These are phyloP conservation scores for Macroventuria anomochaeta DNA, from an alignment of 2,329 filamentous ascomycete species.

Conservation along the genomic window DNA sequence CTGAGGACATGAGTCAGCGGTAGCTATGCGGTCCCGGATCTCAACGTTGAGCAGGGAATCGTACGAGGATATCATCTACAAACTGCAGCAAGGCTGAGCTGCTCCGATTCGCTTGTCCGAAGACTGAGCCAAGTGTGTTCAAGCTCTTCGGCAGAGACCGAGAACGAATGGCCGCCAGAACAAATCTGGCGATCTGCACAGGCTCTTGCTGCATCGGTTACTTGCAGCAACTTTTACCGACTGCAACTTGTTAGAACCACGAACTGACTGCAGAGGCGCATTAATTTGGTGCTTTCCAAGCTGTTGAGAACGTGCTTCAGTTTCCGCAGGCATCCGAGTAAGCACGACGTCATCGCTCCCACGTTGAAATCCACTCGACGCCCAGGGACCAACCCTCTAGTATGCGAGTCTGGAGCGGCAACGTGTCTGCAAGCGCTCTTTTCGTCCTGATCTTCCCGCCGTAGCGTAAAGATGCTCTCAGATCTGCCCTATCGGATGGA, in stretches of 20 bases:
- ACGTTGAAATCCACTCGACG: neutral
- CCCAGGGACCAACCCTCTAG: conserved; percentile 10
- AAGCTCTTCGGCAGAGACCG: conserved; percentile 2
- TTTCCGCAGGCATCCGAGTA: conserved; percentile 7
- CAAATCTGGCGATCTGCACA: conserved; percentile 12
- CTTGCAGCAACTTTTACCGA: neutral
- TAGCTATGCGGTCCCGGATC: too few relatives aligned
- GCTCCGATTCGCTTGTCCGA: neutral
- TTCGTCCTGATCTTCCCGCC: conserved; percentile 14
- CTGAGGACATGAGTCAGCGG: neutral
- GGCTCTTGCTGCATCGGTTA: conserved; percentile 1
- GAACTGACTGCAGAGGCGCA: neutral
- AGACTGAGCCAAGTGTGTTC: neutral
- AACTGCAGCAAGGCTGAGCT: neutral
- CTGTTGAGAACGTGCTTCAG: conserved; percentile 1
- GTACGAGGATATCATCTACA: neutral
- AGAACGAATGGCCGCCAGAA: neutral
- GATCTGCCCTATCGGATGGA: conserved; percentile 15
- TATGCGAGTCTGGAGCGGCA: conserved; percentile 11
- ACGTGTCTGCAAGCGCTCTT: conserved; percentile 11
- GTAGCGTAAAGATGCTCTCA: conserved; percentile 2
- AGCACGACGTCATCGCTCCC: conserved; percentile 11
- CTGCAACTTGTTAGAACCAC: neutral
- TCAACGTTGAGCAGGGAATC: neutral
- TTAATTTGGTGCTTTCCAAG: neutral